These are phyloP conservation scores for Salix udensis DNA, from an alignment of 345 rosid genomes.

Conservation along the genomic window DNA sequence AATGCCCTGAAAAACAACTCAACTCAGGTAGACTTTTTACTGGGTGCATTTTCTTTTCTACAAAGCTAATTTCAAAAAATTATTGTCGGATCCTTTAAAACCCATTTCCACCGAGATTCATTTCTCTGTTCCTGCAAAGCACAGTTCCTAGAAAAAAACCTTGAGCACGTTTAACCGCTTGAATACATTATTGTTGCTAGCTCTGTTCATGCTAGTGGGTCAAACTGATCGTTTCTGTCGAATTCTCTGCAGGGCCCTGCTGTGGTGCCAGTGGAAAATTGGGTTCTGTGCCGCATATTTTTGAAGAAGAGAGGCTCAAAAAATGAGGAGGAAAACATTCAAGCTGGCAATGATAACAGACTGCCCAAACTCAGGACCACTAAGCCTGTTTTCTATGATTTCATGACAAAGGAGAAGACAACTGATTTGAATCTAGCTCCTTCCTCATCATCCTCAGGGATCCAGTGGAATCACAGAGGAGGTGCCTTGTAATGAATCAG, in stretches of 20 bases:
- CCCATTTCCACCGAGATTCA: neutral
- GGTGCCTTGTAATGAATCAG: constrained; percentile 45
- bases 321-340: constrained; percentile 38
- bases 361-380: constrained; percentile 22
- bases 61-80: neutral
- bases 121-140: neutral
- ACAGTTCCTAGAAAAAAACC: neutral
- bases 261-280: constrained; percentile 48
- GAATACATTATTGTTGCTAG: neutral
- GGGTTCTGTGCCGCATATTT: constrained; percentile 94
- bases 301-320: constrained; percentile 68
- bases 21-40: constrained; percentile 31
- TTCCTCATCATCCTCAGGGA: constrained; percentile 58
- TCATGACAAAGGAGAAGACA: constrained; percentile 47
- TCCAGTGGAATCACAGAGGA: constrained; percentile 89
- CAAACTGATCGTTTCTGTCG: constrained; percentile 1
- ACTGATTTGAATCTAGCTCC: constrained; percentile 64
- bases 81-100: neutral
- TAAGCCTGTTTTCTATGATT: constrained; percentile 72
- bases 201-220: constrained; percentile 2
- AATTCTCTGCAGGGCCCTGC: constrained; percentile 36
- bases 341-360: constrained; percentile 34
- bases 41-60: neutral
- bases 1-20: constrained; percentile 26
- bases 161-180: neutral